Base-by-base conservation (phyloP, 345 rosid species). In the Sapria himalayana region DNA sequence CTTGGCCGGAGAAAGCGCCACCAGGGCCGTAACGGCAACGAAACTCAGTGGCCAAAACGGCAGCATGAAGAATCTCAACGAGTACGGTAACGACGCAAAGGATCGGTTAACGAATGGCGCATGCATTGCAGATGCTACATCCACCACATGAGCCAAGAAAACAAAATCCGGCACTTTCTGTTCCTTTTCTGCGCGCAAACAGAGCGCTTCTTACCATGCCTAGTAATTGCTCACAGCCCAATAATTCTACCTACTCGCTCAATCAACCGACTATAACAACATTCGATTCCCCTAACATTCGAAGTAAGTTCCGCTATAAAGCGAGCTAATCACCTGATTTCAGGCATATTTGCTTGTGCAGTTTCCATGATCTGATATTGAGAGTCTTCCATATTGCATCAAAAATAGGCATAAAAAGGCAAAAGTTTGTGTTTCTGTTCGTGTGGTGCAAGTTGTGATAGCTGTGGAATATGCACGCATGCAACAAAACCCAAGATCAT, bases 331-430 rank as follows among this genome's bases (percentile, higher is more conserved):
- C 63, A 76, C 93, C 86, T 54, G 67, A 41, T 43, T 50, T 54
- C 6, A 75, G 39, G 33, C 65, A 60, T 31, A 69, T 49, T 39
- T 69, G 32, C 54, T 56, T 60, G 52, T 77, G 99, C 2, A 62
- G 55, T 34, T 75, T 66, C 99, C 96, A 84, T 1, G 96, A 77
- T 29, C 70, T 55, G 46, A 39, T 22, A 61, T 80, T 75, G 6
- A 73, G 64, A 9, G 99, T 91, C 13, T 73, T 64, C 45, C 96
- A 72, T 37, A 75, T 43, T 41, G 66, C 72, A 49, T 91, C 99
- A 57, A 71, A 91, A 33, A 84, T 37, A 12, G 99, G 99, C 96
- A 91, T 84, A 52, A 84, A 80, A 24, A 91, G 78, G 69, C 99
- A 91, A 60, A 77, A 91, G 35, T 91, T 91, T 51, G 89, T 67